Base-by-base conservation (phyloP, 2,329 filamentous ascomycete genomes). In the Ophiocordyceps camponoti-floridani region DNA sequence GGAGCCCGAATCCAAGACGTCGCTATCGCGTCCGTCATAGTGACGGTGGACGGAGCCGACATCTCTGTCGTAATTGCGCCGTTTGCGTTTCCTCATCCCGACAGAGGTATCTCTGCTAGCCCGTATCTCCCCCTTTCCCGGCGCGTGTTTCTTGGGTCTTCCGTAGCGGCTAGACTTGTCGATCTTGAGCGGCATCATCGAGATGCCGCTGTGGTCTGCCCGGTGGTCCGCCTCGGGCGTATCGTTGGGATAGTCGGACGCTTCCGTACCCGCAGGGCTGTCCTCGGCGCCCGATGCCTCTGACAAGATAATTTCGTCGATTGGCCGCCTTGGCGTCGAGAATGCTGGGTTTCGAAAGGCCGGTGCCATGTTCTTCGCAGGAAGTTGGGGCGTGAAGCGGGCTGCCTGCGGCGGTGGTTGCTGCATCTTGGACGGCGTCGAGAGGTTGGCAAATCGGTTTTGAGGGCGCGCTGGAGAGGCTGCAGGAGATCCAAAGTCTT, bases 81-180 rank as follows among this genome's bases (percentile, higher is more conserved):
- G 65, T 60, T 67, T 75, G 48, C 69, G 66, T 60, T 72, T 78
- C 53, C 69, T 68, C 51, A 70, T 65, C 2, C 57, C 51, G 47
- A 55, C 55, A 47, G 59, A 54, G 52, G 58, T 50, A 51, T 64
- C 55, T 49, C 55, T 52, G 51, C 66, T 67, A 4, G 67, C 60
- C 35, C 72, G 66, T 43, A 84, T 73, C 52, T 84, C 79, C 41
- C 80, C 82, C 50, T 75, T 72, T 1, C 82, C 82, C 0, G 82
- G 57, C 10, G 61, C 50, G 33, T 63, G 55, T 46, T 62, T 64
- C 46, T 62, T 61, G 51, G 66, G 57, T 46, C 62, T 68, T 44
- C 60, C 61, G 47, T 68, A 69, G 44, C 66, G 68, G 28, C 64
- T 57, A 8, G 65, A 60, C 49, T 70, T 70, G 46, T 67, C 62